Conservation (phyloP, 2,329 filamentous ascomycete genomes). For the Talaromyces funiculosus region DNA sequence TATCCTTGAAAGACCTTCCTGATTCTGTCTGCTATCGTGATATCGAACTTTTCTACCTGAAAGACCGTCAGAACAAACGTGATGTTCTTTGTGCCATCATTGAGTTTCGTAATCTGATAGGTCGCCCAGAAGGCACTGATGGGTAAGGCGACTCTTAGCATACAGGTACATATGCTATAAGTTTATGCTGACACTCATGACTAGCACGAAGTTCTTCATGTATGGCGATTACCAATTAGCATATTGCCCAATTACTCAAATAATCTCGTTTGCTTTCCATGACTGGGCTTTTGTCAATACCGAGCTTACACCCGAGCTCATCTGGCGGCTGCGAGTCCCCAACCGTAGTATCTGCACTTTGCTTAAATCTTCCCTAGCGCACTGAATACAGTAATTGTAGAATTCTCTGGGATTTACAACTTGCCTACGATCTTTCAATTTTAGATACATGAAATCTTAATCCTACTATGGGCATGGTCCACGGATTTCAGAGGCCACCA, state of each 20-base stretch:
- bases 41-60: constrained; percentile 24
- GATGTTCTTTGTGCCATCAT: constrained; percentile 24
- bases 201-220: constrained; percentile 27
- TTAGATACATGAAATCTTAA: too few species aligned
- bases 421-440: too few species aligned
- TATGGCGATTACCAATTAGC: constrained; percentile 24
- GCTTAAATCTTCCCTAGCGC: too few species aligned
- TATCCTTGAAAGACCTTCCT: constrained; percentile 18
- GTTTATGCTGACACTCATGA: not conserved
- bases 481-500: too few species aligned
- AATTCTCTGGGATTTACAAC: too few species aligned
- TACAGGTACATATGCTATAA: too few species aligned
- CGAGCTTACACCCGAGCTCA: constrained; percentile 21
- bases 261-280: constrained; percentile 14
- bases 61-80: constrained; percentile 19
- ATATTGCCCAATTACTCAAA: constrained; percentile 24
- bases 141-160: constrained; percentile 22
- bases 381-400: too few species aligned
- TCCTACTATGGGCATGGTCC: too few species aligned
- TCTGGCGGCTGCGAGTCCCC: constrained; percentile 22
- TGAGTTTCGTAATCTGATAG: constrained; percentile 25
- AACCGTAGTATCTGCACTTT: too few species aligned
- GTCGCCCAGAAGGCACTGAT: constrained; percentile 22
- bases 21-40: constrained; percentile 21
- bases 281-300: constrained; percentile 20